Evolutionary conservation across 371 early-diverging fungal species (phyloP), one percentile per base, ranked within the genome.

Genomic region (Saksenaea vasiformis): DNA sequence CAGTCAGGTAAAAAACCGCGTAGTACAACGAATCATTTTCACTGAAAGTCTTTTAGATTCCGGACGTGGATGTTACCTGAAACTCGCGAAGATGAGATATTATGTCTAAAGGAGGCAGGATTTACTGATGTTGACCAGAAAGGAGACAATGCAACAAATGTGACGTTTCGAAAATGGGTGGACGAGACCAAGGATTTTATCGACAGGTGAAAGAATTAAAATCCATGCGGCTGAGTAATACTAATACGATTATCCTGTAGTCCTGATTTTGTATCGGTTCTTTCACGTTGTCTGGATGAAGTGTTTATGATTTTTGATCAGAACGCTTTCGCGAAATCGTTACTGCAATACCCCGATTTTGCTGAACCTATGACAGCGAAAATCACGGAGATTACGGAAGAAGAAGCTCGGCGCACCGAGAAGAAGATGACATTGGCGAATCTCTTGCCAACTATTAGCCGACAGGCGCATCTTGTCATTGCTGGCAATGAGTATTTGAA

Each of bases 401-500:
- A 65, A 22, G 59, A 34, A 11, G 22, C 61, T 22, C 34, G 35
- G 8, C 11, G 65, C 24, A 57, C 53, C 57, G 77, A 68, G n/a
- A 79, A 80, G 36, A 80, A 78, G 37, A 71, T 93, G 9, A 85
- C 91, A 1, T 68, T 96, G 15, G 94, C 90, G 2, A 87, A 87
- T 58, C 71, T 94, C 36, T 69, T 96, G 64, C 95, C 96, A 19
- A 63, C 82, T 55, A 83, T 95, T 54, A 85, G 91, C 19, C 84
- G 90, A 57, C 88, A 91, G 71, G 90, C 88, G 11, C 92, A 94
- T 67, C 66, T 85, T 62, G 85, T 94, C 34, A 81, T 95, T 58
- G 88, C 93, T 72, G 93, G 95, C 24, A 94, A 95, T 74, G 83
- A 87, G 64, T 96, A 90, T 64, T 73, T 95, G 8, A 93, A 94